Evolutionary conservation across 306 rosid species (phyloP), one percentile per base, ranked within the genome.

Genomic region (Potentilla sterilis): DNA sequence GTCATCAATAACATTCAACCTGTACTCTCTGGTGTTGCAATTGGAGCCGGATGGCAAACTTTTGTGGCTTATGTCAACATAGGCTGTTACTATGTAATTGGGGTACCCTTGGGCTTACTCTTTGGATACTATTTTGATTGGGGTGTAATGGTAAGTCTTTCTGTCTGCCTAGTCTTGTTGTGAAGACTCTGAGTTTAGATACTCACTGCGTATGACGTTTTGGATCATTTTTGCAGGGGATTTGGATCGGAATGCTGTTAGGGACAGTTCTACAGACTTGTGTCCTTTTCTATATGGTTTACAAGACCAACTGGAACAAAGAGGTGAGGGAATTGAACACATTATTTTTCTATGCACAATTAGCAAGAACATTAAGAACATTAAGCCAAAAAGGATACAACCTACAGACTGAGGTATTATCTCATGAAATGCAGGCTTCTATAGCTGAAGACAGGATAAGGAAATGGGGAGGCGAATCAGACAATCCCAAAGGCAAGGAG

Each of bases 21-120:
- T 0, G 96, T 93, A 70, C 90, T 93, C 42, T 89, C 98, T 2
- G 97, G 98, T 8, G 98, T 91, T 13, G 98, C 96, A 10, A 80
- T 91, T 64, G 97, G 98, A 7, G 98, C 98, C 4, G 98, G 97
- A 2, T 93, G 98, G 97, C 98, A 93, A 40, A 69, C 85, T 24
- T 19, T n/a, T 37, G 96, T 93, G 41, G 98, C 92, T 34, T 89
- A 91, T 66, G 91, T 93, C 0, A 93, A 91, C 74, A 15, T 91
- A 63, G 91, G 80, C 0, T 93, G 94, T 79, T 93, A 93, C 77
- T 93, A 93, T 69, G 9, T 85, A 0, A 63, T 93, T 73, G 98
- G 98, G 18, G 57, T 91, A 66, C 98, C 98, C 48, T 49, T 91
- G 9, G 97, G 98, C 5, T 89, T 93, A 4, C 0, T 85, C 4